Evolutionary conservation across 331 rosid genomes (phyloP).

Genomic region (Cydonia oblonga): DNA sequence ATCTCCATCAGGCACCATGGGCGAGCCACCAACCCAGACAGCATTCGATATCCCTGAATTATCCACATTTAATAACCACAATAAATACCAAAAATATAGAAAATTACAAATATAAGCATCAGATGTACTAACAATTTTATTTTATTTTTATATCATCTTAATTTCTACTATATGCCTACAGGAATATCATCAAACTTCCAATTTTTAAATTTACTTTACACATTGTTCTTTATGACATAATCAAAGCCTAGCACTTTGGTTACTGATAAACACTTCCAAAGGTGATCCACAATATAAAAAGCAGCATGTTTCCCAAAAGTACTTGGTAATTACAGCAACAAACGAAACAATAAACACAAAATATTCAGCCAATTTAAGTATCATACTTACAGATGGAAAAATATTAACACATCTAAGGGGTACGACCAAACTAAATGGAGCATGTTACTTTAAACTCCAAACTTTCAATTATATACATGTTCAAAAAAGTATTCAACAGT

Average conservation of each 20-base stretch:
- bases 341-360: neutral
- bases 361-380: neutral
- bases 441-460: neutral
- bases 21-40: slow-evolving; percentile 71
- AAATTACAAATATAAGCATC: neutral
- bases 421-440: neutral
- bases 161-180: neutral
- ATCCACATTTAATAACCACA: slow-evolving; percentile 2
- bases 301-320: neutral
- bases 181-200: neutral
- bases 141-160: neutral
- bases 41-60: slow-evolving; percentile 66
- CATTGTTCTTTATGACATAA: neutral
- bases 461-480: neutral
- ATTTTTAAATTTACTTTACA: neutral
- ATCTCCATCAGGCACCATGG: slow-evolving; percentile 88
- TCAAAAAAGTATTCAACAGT: neutral
- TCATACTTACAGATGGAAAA: neutral
- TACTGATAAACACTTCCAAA: neutral
- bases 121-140: neutral
- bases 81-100: neutral
- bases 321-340: neutral
- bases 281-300: neutral
- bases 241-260: neutral
- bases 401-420: neutral